phyloP scores from a whole-genome alignment of 2,329 filamentous ascomycete genomes.

The Ophiostoma sp. region DNA sequence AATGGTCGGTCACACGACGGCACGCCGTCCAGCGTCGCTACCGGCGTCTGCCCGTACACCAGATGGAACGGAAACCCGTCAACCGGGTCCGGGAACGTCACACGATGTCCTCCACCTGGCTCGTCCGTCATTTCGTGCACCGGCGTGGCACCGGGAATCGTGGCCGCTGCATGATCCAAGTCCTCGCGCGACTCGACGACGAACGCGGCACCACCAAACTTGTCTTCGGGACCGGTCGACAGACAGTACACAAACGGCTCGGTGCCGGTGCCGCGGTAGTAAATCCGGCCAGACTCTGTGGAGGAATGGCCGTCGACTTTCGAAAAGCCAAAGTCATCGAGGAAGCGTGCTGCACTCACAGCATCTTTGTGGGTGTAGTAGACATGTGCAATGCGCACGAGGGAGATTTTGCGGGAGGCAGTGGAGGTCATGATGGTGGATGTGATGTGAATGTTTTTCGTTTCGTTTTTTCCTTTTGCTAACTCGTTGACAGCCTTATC shows the following conservation, averaged over 20 bases:
- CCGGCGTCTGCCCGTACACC: constrained; percentile 52
- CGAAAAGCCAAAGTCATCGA: constrained; percentile 51
- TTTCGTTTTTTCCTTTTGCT: not conserved
- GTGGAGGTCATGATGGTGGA: constrained; percentile 12
- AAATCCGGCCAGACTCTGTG: constrained; percentile 48
- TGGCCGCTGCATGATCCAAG: constrained; percentile 51
- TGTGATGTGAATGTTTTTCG: not conserved
- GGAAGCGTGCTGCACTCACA: constrained; percentile 43
- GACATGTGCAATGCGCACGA: constrained; percentile 46
- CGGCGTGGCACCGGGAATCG: constrained; percentile 48
- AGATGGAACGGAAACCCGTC: constrained; percentile 60
- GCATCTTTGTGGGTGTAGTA: constrained; percentile 51
- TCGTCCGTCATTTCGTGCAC: constrained; percentile 52
- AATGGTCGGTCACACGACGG: constrained; percentile 5
- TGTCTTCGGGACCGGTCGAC: constrained; percentile 46
- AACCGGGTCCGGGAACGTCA: constrained; percentile 54
- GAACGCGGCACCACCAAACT: constrained; percentile 59
- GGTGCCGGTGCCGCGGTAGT: constrained; percentile 61
- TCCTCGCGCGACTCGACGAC: constrained; percentile 58
- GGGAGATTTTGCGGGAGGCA: constrained; percentile 38
- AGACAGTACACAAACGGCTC: constrained; percentile 62
- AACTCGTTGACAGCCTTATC: not conserved
- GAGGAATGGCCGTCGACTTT: constrained; percentile 33
- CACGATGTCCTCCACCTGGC: constrained; percentile 55
- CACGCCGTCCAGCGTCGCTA: constrained; percentile 34